Base-by-base conservation (phyloP, 2,329 filamentous ascomycete species). In the Fusarium tricinctum region DNA sequence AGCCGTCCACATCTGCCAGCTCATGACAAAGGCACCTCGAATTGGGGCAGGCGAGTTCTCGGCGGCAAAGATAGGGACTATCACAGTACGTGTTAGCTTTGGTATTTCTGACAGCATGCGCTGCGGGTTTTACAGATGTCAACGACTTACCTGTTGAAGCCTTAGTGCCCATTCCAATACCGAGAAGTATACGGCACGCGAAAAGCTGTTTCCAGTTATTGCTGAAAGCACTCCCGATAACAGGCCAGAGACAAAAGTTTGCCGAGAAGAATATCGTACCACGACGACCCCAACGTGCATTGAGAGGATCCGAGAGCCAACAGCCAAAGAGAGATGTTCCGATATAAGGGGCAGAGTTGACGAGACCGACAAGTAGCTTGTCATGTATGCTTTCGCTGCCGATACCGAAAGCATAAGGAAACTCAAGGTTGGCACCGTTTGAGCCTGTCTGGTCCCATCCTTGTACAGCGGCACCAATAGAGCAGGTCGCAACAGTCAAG, bases 21-120 rank as follows among this genome's bases (percentile, higher is more conserved):
- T 89, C 92, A 95, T 95, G 66, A 94, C 91, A 19, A 96, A 82
- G 9, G 90, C 91, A 67, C 91, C 91, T 75, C 91, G 87, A 55
- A 93, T 89, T 2, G 83, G 77, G 2, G 91, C 88, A 0, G 91
- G 91, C 0, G 89, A 86, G 58, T 88, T 92, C 77, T 94, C 92
- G 3, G 92, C 91, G 0, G 91, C 89, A 71, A 92, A 94, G 28
- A 94, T 89, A 0, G 92, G 92, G 3, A 93, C 90, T 47, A 84
- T 87, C 15, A 35, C 14, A 2, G 3, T 44, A 32, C 5, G 83
- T 83, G 50, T 76, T 28, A 75, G 63, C 49, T 46, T 14, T 19
- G 15, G 9, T 9, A 19, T 8, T 15, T 43, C 28, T 5, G 30
- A 10, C n/a, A 10, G 14, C 12, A 22, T 30, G 22, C 39, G 28